These are phyloP conservation scores for Wickerhamomyces sydowiorum DNA, from an alignment of 805 yeast genomes.

Conservation along the genomic window DNA sequence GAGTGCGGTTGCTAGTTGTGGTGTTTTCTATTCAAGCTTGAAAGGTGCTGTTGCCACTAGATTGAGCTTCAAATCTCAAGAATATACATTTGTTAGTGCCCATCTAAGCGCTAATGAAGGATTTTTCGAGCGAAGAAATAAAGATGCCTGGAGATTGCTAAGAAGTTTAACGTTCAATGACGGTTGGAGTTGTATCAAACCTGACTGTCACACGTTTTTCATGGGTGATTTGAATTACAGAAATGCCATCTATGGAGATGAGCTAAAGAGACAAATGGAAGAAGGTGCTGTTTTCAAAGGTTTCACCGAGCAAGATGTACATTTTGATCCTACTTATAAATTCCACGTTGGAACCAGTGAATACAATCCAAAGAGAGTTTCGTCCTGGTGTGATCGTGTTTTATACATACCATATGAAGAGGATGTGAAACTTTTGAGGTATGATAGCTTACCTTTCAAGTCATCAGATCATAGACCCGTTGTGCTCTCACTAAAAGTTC, in stretches of 20 bases:
- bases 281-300: constrained; percentile 49
- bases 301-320: constrained; percentile 58
- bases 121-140: constrained; percentile 43
- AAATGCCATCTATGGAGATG: constrained; percentile 32
- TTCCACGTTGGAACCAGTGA: constrained; percentile 40
- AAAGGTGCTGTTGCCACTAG: constrained; percentile 74
- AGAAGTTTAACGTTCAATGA: constrained; percentile 53
- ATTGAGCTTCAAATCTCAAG: constrained; percentile 25
- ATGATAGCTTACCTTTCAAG: constrained; percentile 43
- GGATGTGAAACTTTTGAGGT: constrained; percentile 30
- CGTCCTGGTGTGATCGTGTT: constrained; percentile 91
- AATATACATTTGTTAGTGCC: constrained; percentile 56
- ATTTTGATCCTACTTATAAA: constrained; percentile 80
- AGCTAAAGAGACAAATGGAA: constrained; percentile 24
- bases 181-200: constrained; percentile 46
- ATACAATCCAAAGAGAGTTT: constrained; percentile 54
- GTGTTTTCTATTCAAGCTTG: constrained; percentile 53
- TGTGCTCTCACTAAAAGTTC: constrained; percentile 41
- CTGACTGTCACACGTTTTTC: constrained; percentile 55
- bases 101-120: constrained; percentile 86
- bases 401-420: constrained; percentile 43
- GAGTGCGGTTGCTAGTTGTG: constrained; percentile 41
- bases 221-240: constrained; percentile 89
- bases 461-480: constrained; percentile 85
- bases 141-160: constrained; percentile 43